Evolutionary conservation across 2,329 filamentous ascomycete genomes (phyloP), one percentile per base, ranked within the genome.

Genomic region (Raffaelea arxii): DNA sequence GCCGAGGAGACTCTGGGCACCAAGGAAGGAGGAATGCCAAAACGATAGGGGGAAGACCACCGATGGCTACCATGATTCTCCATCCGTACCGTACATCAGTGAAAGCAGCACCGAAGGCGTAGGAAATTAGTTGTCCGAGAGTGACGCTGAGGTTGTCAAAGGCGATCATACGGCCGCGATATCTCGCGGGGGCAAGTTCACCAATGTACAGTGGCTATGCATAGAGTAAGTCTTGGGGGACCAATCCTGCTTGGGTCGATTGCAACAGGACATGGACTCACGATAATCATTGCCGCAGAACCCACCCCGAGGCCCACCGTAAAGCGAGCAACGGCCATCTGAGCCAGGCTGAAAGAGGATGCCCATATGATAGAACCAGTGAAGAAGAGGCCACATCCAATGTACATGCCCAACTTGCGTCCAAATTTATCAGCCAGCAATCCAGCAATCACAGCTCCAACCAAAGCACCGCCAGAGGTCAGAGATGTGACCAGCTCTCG

Each of bases 31-130:
- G 66, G 1, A 70, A 60, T 7, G 78, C 75, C 59, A 95, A 90
- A 3, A 88, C 46, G 0, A 76, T 62, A 0, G 88, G 89, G 0
- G 90, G 91, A 21, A 84, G 50, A 9, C 84, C 85, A 1, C 90
- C 90, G 0, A 95, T 64, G 0, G 90, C 89, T 0, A 96, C 88
- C 77, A 94, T 90, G 82, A 86, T 94, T 43, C 88, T 72, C 90
- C 90, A 96, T 19, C 60, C 55, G 47, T 65, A 61, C 1, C 69
- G 74, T 47, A 69, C 68, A 48, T 75, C 71, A 6, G 78, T 74
- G 41, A 94, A 82, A 0, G 72, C 62, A 82, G 86, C 94, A 1
- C 90, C 90, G 4, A 89, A 66, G 2, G 92, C 60, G 62, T 96
- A 95, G 3, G 90, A 89, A 21, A 94, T 75, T 2, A 94, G 85